Conservation (phyloP, 2,329 filamentous ascomycete species). For the Fusarium xylarioides region DNA sequence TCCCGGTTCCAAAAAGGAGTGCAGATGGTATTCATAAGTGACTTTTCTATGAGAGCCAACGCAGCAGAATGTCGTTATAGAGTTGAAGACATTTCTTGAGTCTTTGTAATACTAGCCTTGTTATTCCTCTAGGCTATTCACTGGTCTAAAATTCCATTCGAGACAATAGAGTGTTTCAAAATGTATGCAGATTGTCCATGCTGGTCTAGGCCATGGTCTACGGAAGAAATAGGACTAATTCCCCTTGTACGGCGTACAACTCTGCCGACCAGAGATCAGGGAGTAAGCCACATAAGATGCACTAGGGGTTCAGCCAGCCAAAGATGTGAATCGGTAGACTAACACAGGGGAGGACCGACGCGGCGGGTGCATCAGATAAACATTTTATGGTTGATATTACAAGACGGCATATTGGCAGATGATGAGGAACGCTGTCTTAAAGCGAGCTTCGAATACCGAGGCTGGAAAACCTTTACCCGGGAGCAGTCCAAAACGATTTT, state of each 20-base stretch:
- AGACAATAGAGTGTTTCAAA: neutral
- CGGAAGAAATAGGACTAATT: too few species aligned
- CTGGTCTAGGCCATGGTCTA: too few species aligned
- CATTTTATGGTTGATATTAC: neutral
- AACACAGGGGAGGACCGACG: too few species aligned
- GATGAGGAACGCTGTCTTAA: too few species aligned
- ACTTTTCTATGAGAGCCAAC: accelerated
- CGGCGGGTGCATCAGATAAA: neutral
- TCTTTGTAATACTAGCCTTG: too few species aligned
- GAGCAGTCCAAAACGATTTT: neutral
- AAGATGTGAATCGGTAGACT: neutral
- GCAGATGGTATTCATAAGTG: neutral
- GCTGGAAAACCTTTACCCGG: neutral
- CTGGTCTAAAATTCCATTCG: too few species aligned
- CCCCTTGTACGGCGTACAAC: accelerated
- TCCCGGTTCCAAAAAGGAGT: neutral
- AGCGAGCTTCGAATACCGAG: too few species aligned
- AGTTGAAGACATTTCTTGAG: neutral
- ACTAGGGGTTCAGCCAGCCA: too few species aligned
- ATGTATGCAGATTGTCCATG: neutral
- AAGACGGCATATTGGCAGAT: neutral
- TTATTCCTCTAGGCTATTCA: too few species aligned
- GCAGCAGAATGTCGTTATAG: neutral
- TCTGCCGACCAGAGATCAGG: too few species aligned
- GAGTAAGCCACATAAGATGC: neutral